Base-by-base conservation (phyloP, 1,284 basidiomycete species). In the Ganoderma leucocontextum region DNA sequence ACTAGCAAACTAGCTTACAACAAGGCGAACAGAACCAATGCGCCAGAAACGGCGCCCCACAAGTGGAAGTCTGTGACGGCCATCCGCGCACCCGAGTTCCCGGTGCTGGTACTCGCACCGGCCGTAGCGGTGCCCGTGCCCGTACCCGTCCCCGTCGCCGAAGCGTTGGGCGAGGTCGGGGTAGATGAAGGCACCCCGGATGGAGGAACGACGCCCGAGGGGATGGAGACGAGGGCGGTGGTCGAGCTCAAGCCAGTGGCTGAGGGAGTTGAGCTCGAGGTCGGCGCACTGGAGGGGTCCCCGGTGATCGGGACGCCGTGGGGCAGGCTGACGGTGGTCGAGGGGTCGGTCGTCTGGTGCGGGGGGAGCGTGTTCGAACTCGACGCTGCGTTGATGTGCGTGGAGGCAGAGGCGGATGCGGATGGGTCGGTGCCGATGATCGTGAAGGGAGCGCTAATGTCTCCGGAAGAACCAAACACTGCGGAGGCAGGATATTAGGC, bases 391-490 rank as follows among this genome's bases (percentile, higher is more conserved):
- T 52, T 25, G 35, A 36, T 17, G 5, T 57, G 38, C 17, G 64
- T 66, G 39, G 64, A 39, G 39, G 66, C 39, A 15, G 70, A 38
- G 7, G 49, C 25, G 33, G 61, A n/a, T 0, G 63, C 39, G n/a
- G 47, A 67, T 13, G 69, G 52, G 62, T 69, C 59, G 36, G 67
- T 63, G 62, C 72, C 72, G 63, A 70, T 58, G 72, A 85, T 86
- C 8, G 78, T 76, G 62, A 86, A 85, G 57, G 70, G 0, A 0
- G 73, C 76, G 66, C 83, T 85, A 72, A 76, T 82, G 66, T 87
- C 81, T 41, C 85, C 86, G 57, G 85, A 86, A 72, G 86, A 82
- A 15, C 87, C 86, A 66, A 87, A 80, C 60, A 88, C 86, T 87
- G 69, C 8, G 41, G 33, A 2, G 39, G 69, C 6, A 36, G n/a